These are phyloP conservation scores for Ophiostoma perfectum DNA, from an alignment of 2,329 filamentous ascomycete species.

Conservation along the genomic window DNA sequence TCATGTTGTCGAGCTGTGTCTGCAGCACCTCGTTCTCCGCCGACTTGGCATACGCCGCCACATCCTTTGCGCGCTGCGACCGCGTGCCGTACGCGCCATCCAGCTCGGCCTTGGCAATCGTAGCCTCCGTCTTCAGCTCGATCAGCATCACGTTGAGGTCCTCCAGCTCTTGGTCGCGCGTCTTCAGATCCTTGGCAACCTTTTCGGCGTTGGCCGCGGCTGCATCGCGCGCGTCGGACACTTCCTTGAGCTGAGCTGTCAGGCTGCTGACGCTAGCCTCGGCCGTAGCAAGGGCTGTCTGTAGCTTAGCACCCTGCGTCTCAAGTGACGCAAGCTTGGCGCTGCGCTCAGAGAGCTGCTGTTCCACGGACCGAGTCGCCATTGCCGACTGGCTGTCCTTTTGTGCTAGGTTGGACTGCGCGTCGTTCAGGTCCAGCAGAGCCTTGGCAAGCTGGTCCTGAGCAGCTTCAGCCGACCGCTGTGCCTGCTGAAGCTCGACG, in stretches of 20 bases:
- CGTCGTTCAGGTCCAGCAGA: conserved; percentile 43
- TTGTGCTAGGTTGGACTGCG: conserved; percentile 27
- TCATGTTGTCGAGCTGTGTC: conserved; percentile 46
- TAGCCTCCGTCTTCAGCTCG: conserved; percentile 57
- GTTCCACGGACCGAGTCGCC: conserved; percentile 26
- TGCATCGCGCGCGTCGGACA: conserved; percentile 31
- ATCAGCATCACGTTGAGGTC: conserved; percentile 48
- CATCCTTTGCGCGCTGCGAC: conserved; percentile 53
- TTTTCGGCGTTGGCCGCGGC: conserved; percentile 30
- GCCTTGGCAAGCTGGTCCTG: conserved; percentile 47
- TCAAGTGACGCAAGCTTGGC: conserved; percentile 37
- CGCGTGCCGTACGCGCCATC: conserved; percentile 57
- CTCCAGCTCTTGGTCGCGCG: conserved; percentile 48
- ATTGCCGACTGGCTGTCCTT: conserved; percentile 22
- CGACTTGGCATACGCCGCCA: conserved; percentile 48
- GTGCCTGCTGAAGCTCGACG: conserved; percentile 45
- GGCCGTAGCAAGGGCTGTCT: conserved; percentile 35
- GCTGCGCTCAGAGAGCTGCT: conserved; percentile 25
- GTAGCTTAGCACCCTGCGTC: conserved; percentile 33
- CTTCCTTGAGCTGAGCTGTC: conserved; percentile 34
- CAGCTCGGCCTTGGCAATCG: conserved; percentile 56
- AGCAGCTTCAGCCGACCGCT: conserved; percentile 36
- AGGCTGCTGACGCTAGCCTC: conserved; percentile 38
- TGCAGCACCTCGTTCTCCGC: conserved; percentile 44
- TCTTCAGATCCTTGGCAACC: conserved; percentile 43